Evolutionary conservation across 345 rosid species (phyloP).

Genomic region (Geranium brycei): DNA sequence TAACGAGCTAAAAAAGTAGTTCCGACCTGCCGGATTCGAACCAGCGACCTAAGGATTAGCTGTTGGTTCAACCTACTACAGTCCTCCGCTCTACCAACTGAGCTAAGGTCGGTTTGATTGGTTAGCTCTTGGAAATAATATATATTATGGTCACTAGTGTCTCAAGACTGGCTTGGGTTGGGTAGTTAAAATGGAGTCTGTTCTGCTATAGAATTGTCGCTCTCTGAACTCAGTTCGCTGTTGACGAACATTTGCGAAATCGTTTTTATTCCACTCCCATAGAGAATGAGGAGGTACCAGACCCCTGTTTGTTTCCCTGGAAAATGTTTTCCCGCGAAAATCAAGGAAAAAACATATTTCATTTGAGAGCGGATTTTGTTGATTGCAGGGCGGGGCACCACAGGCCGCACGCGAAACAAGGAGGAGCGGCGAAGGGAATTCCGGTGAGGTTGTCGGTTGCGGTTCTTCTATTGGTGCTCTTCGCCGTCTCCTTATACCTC

Average conservation of each 20-base stretch:
- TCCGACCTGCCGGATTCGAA: constrained; percentile 55
- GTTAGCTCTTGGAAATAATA: too few relatives aligned
- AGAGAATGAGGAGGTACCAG: background rate
- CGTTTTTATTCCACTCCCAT: background rate
- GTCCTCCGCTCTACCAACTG: constrained; percentile 99
- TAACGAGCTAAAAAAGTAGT: background rate
- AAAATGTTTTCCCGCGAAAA: background rate
- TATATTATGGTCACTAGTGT: too few relatives aligned
- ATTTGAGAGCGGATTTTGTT: background rate
- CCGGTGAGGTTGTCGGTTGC: background rate
- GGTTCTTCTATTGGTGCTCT: background rate
- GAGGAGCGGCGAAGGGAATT: background rate
- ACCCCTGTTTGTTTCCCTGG: background rate
- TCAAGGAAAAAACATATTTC: background rate
- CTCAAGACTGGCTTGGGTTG: too few relatives aligned
- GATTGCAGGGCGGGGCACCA: background rate
- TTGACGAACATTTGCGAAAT: background rate
- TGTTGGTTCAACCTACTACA: constrained; percentile 35
- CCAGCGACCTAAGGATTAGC: constrained; percentile 35
- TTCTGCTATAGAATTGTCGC: background rate
- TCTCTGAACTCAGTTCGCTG: background rate
- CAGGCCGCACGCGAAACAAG: background rate
- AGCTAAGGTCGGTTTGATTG: constrained; percentile 94
- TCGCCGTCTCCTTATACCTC: background rate
- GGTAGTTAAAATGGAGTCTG: too few relatives aligned